Conservation (phyloP, 2,329 filamentous ascomycete species). For the Clonostachys chloroleuca region DNA sequence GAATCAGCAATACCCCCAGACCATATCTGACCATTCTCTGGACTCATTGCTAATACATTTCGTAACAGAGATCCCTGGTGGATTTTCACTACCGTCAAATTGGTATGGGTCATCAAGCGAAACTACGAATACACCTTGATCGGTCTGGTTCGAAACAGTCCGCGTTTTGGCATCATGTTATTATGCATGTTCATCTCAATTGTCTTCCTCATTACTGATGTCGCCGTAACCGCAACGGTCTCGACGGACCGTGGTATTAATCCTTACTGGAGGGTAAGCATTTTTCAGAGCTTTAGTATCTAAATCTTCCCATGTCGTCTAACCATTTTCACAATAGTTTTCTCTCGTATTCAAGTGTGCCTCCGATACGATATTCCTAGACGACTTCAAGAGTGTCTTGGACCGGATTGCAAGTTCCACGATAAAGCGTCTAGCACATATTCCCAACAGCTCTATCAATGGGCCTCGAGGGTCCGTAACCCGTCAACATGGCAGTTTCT, state of each 20-base stretch:
- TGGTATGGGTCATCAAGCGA: constrained; percentile 7
- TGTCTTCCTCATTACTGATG: constrained; percentile 5
- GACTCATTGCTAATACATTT: not conserved
- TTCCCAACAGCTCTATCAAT: no score
- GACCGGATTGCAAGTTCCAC: constrained; percentile 6
- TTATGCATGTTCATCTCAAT: constrained; percentile 8
- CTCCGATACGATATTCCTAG: constrained; percentile 9
- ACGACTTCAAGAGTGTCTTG: constrained; percentile 9
- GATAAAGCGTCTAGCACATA: not conserved
- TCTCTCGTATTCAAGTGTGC: constrained; percentile 10
- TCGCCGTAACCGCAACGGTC: constrained; percentile 1
- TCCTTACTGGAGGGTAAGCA: constrained; percentile 8
- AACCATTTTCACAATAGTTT: constrained; percentile 1
- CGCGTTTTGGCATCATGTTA: constrained; percentile 8
- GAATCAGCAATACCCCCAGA: not conserved
- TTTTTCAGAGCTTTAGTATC: not conserved
- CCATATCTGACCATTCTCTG: not conserved
- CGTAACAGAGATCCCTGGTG: constrained; percentile 7
- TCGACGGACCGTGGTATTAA: constrained; percentile 7
- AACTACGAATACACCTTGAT: constrained; percentile 7
- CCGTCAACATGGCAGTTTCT: no score
- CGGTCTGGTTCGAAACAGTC: constrained; percentile 4
- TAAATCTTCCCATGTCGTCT: not conserved
- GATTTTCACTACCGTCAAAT: constrained; percentile 8
- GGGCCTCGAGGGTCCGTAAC: no score